A percentile compares a stretch with the other conserved stretches of the same genome.
phyloP scores from a whole-genome alignment of 2,329 filamentous ascomycete species.

The Dactylellina haptotyla region DNA sequence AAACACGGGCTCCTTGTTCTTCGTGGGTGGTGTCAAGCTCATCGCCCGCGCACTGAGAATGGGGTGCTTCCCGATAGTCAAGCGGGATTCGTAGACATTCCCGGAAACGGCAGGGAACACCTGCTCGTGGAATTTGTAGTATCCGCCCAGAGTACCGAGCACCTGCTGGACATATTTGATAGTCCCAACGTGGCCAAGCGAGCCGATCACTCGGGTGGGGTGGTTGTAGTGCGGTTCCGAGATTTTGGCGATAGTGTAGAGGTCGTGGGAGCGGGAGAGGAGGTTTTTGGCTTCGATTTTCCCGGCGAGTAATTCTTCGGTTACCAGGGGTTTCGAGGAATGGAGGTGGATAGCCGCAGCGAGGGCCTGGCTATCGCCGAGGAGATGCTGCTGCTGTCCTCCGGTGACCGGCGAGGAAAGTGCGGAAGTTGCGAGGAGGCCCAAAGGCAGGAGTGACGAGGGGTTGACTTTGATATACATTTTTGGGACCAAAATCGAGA shows the following conservation, averaged over 20 bases:
- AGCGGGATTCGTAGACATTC: slow-evolving; percentile 69
- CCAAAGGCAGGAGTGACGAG: slow-evolving; percentile 20
- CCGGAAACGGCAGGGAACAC: slow-evolving; percentile 72
- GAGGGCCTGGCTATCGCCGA: slow-evolving; percentile 7
- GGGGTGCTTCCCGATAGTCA: slow-evolving; percentile 68
- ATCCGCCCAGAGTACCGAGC: slow-evolving; percentile 65
- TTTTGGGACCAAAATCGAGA: neutral
- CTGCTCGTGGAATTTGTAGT: slow-evolving; percentile 73
- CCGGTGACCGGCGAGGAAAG: slow-evolving; percentile 3
- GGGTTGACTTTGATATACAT: slow-evolving; percentile 46
- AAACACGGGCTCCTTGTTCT: slow-evolving; percentile 69
- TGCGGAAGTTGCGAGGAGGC: slow-evolving; percentile 24
- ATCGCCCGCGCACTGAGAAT: slow-evolving; percentile 67
- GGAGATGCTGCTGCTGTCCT: slow-evolving; percentile 15
- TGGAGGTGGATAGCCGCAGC: slow-evolving; percentile 17
- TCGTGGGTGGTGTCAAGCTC: slow-evolving; percentile 74
- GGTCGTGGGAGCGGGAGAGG: slow-evolving; percentile 69
- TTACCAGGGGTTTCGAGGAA: slow-evolving; percentile 35
- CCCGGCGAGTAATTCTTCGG: slow-evolving; percentile 14
- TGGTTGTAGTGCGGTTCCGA: slow-evolving; percentile 72
- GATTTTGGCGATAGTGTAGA: slow-evolving; percentile 72
- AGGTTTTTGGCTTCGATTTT: slow-evolving; percentile 69
- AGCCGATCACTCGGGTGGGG: slow-evolving; percentile 77
- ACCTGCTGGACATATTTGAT: slow-evolving; percentile 70
- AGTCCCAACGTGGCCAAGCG: slow-evolving; percentile 72